These are phyloP conservation scores for Aegilops longissima DNA, from an alignment of 176 grass and related monocot genomes.

Conservation along the genomic window DNA sequence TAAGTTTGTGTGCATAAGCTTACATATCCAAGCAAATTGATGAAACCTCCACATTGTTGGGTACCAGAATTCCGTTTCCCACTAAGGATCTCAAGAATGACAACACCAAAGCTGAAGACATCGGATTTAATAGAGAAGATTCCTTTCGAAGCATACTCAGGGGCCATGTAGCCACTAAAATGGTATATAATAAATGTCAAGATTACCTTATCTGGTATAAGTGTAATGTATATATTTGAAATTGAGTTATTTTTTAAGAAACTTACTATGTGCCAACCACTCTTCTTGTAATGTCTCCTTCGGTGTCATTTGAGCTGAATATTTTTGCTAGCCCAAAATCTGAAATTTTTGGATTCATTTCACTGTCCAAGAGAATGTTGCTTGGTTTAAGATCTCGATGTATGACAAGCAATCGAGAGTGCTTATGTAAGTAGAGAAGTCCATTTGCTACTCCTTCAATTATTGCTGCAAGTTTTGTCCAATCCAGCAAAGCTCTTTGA, in stretches of 20 bases:
- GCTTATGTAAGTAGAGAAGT: conserved; percentile 43
- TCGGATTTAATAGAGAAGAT: conserved; percentile 17
- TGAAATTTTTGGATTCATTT: conserved; percentile 43
- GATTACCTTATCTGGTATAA: background rate
- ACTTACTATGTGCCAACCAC: conserved; percentile 57
- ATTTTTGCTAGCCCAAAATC: conserved; percentile 45
- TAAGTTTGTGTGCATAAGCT: background rate
- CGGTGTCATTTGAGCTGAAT: conserved; percentile 32
- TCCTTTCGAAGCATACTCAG: conserved; percentile 30
- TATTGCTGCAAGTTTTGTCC: conserved; percentile 1
- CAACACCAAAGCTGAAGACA: conserved; percentile 26
- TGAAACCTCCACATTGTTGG: conserved; percentile 6
- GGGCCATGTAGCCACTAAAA: conserved; percentile 36
- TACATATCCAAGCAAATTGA: conserved; percentile 9
- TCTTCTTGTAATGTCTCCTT: conserved; percentile 35
- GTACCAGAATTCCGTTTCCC: background rate
- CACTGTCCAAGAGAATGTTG: conserved; percentile 33
- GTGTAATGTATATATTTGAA: background rate
- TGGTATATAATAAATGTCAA: background rate
- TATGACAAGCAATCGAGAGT: conserved; percentile 33
- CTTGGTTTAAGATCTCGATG: conserved; percentile 54
- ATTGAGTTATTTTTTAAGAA: background rate
- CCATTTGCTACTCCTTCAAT: conserved; percentile 37
- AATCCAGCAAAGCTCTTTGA: conserved; percentile 11
- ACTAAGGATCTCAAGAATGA: conserved; percentile 29